phyloP scores from a whole-genome alignment of 2,329 filamentous ascomycete species.

The Scedosporium boydii region DNA sequence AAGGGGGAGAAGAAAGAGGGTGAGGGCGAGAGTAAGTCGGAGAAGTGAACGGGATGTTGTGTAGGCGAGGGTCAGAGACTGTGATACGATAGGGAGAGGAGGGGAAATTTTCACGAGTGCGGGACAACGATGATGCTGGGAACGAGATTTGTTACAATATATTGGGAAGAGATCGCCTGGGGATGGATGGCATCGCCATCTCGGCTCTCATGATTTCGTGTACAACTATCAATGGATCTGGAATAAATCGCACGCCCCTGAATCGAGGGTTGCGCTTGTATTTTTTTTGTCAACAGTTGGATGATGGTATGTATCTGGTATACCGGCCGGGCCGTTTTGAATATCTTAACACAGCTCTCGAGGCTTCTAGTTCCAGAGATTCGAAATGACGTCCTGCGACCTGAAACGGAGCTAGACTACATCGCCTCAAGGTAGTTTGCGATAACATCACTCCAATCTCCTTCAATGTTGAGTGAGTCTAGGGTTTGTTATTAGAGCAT shows the following conservation, averaged over 20 bases:
- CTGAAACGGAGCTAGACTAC: not conserved
- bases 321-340: no score
- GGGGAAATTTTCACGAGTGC: not conserved
- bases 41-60: conserved; percentile 8
- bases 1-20: conserved; percentile 23
- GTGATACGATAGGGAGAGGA: conserved; percentile 1
- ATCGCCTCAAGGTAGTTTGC: not conserved
- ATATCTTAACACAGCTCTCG: no score
- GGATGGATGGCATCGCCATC: not conserved
- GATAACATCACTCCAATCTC: not conserved
- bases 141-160: not conserved
- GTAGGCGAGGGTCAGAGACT: conserved; percentile 9
- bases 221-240: not conserved
- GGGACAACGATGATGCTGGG: not conserved
- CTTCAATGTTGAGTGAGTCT: not conserved
- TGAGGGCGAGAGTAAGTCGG: conserved; percentile 12
- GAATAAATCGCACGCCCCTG: not conserved
- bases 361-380: no score
- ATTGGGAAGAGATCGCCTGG: not conserved
- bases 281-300: not conserved
- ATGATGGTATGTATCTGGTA: no score
- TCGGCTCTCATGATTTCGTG: not conserved
- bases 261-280: not conserved
- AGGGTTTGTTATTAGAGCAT: no score
- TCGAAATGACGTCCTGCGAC: not conserved